Percentiles rank a stretch among this genome's conserved stretches.
Evolutionary conservation across 805 yeast species (phyloP).

Genomic region (Sugiyamaella marilandica): DNA sequence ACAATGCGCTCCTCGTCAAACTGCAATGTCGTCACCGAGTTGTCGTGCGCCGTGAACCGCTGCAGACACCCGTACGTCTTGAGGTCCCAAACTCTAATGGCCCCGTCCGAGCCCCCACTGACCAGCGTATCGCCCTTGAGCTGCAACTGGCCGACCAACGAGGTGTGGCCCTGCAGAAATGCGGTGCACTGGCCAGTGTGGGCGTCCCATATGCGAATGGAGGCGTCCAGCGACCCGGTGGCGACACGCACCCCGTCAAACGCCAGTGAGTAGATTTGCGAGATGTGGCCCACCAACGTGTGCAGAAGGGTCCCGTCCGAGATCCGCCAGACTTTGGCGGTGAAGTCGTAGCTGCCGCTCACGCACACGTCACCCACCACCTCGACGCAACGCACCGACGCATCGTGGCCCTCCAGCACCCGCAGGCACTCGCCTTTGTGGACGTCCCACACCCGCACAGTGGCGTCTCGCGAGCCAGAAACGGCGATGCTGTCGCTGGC

Average conservation of each 20-base stretch:
- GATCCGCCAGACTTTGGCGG: constrained; percentile 88
- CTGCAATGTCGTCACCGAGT: constrained; percentile 39
- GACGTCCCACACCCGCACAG: constrained; percentile 92
- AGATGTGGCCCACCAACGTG: constrained; percentile 85
- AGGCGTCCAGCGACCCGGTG: constrained; percentile 92
- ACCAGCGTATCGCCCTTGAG: constrained; percentile 65
- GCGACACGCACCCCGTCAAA: constrained; percentile 88
- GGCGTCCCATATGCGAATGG: constrained; percentile 94
- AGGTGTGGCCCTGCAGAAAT: constrained; percentile 79
- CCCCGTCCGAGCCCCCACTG: constrained; percentile 84
- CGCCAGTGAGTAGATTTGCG: constrained; percentile 85
- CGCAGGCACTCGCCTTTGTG: constrained; percentile 81
- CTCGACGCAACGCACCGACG: constrained; percentile 77
- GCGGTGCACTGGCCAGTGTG: constrained; percentile 76
- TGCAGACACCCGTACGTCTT: constrained; percentile 74
- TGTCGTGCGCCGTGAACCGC: constrained; percentile 42
- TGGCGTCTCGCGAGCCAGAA: constrained; percentile 88
- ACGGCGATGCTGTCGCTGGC: constrained; percentile 74
- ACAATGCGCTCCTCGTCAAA: constrained; percentile 38
- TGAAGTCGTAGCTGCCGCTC: constrained; percentile 82
- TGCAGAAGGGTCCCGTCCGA: constrained; percentile 86
- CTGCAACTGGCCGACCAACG: constrained; percentile 84
- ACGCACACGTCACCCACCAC: constrained; percentile 64
- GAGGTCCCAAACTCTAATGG: constrained; percentile 80
- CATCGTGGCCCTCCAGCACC: constrained; percentile 64